A percentile compares a stretch with the other conserved stretches of the same genome.
phyloP scores from a whole-genome alignment of 2,329 filamentous ascomycete genomes.

The Camillea tinctor region DNA sequence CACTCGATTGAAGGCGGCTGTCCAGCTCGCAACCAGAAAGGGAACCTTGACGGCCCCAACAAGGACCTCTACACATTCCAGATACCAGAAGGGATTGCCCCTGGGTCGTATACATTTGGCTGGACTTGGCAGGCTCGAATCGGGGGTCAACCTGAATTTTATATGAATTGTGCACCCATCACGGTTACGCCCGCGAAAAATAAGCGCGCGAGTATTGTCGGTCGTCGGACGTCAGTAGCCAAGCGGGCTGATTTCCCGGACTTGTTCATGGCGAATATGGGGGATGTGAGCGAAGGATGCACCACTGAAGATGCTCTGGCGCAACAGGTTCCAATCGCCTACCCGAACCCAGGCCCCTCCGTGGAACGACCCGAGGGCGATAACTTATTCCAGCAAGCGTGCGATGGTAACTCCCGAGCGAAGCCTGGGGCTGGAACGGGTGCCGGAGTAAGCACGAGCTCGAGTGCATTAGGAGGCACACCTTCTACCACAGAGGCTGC shows the following conservation, averaged over 20 bases:
- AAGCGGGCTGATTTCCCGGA: constrained; percentile 49
- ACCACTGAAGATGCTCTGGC: constrained; percentile 49
- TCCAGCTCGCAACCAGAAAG: constrained; percentile 49
- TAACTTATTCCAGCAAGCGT: constrained; percentile 32
- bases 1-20: constrained; percentile 70
- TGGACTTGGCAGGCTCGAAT: constrained; percentile 74
- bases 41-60: constrained; percentile 46
- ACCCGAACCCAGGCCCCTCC: constrained; percentile 60
- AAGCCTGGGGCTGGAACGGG: not conserved
- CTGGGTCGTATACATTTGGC: constrained; percentile 65
- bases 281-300: constrained; percentile 45
- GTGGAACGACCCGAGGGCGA: constrained; percentile 42
- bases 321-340: constrained; percentile 44
- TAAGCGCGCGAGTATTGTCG: constrained; percentile 12
- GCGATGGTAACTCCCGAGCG: constrained; percentile 31
- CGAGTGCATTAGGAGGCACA: constrained; percentile 1
- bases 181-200: constrained; percentile 42
- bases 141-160: constrained; percentile 70
- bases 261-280: constrained; percentile 70
- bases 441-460: not conserved
- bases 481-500: not conserved
- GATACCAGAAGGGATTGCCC: constrained; percentile 57
- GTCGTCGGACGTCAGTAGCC: constrained; percentile 13
- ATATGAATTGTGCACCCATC: constrained; percentile 73
- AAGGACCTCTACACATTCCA: constrained; percentile 53